These are phyloP conservation scores for Lasiosphaeriaceae sp. DNA, from an alignment of 495 filamentous ascomycete species.

Conservation along the genomic window DNA sequence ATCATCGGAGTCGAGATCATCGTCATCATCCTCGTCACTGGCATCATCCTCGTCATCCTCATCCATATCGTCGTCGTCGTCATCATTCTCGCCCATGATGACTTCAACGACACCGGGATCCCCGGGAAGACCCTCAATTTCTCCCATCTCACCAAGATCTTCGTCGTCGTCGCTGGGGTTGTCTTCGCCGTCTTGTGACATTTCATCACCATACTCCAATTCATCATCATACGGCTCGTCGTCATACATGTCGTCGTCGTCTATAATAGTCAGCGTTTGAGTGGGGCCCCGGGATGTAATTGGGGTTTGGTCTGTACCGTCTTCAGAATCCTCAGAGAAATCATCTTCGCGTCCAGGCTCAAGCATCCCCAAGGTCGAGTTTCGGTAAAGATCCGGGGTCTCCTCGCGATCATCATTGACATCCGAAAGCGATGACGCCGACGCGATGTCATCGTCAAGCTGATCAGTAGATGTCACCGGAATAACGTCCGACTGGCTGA, in stretches of 20 bases:
- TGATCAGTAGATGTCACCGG: slow-evolving; percentile 59
- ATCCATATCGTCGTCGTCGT: slow-evolving; percentile 63
- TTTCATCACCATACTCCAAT: slow-evolving; percentile 85
- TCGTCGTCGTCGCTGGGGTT: slow-evolving; percentile 89
- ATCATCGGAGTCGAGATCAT: slow-evolving; percentile 44
- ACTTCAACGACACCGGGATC: slow-evolving; percentile 75
- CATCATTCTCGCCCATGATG: slow-evolving; percentile 71
- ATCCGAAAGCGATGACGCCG: slow-evolving; percentile 85
- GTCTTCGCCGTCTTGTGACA: slow-evolving; percentile 74
- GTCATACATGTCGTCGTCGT: slow-evolving; percentile 80
- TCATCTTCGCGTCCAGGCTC: slow-evolving; percentile 79
- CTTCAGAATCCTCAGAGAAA: slow-evolving; percentile 64
- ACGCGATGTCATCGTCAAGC: slow-evolving; percentile 84
- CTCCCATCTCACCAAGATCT: slow-evolving; percentile 71
- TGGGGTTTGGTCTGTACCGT: slow-evolving; percentile 53
- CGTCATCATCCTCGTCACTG: slow-evolving; percentile 54
- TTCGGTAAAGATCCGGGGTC: slow-evolving; percentile 94
- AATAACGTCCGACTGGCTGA: slow-evolving; percentile 77
- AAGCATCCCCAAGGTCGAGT: slow-evolving; percentile 92
- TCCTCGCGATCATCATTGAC: slow-evolving; percentile 87
- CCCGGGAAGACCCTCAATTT: slow-evolving; percentile 79
- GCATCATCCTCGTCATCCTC: slow-evolving; percentile 67
- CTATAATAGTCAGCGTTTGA: slow-evolving; percentile 21
- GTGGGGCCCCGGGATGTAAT: neutral
- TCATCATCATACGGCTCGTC: slow-evolving; percentile 74